Evolutionary conservation across 2,329 filamentous ascomycete genomes (phyloP).

Genomic region (Fusarium keratoplasticum): DNA sequence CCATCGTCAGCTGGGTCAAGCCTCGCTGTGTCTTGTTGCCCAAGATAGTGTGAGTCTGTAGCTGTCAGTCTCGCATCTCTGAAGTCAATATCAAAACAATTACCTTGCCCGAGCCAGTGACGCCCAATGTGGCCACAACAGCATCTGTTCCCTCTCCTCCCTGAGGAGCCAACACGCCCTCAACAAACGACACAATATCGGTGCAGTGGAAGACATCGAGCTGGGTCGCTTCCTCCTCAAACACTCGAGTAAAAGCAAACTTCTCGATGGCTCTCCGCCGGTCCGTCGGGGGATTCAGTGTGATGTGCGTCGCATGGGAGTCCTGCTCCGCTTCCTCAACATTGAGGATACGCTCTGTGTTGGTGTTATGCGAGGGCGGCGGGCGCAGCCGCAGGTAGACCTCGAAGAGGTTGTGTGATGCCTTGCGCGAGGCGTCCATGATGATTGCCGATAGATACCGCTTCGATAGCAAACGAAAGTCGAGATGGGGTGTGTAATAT

Average conservation of each 20-base stretch:
- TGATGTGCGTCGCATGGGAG: slow-evolving; percentile 74
- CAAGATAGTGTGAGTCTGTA: slow-evolving; percentile 92
- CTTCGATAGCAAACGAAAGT: slow-evolving; percentile 15
- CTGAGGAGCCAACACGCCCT: slow-evolving; percentile 80
- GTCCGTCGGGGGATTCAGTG: slow-evolving; percentile 83
- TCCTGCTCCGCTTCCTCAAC: slow-evolving; percentile 71
- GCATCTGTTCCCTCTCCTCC: slow-evolving; percentile 88
- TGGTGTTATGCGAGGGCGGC: slow-evolving; percentile 62
- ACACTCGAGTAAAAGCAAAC: slow-evolving; percentile 94
- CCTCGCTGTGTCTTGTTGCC: slow-evolving; percentile 89
- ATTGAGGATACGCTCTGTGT: slow-evolving; percentile 77
- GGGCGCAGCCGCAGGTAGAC: slow-evolving; percentile 89
- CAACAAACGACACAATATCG: slow-evolving; percentile 78
- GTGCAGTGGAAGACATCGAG: slow-evolving; percentile 88
- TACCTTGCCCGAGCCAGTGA: slow-evolving; percentile 97
- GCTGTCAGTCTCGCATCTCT: not conserved
- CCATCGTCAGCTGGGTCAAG: slow-evolving; percentile 90
- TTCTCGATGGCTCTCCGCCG: slow-evolving; percentile 90
- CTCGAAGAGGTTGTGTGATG: slow-evolving; percentile 77
- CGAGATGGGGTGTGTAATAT: slow-evolving; percentile 16
- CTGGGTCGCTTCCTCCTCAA: slow-evolving; percentile 87
- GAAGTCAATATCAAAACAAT: slow-evolving; percentile 19
- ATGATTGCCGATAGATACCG: slow-evolving; percentile 16
- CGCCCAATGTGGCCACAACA: slow-evolving; percentile 88
- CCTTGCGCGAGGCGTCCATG: slow-evolving; percentile 55